These are phyloP conservation scores for Kondoa malvinella DNA, from an alignment of 768 basidiomycete genomes.

Conservation along the genomic window DNA sequence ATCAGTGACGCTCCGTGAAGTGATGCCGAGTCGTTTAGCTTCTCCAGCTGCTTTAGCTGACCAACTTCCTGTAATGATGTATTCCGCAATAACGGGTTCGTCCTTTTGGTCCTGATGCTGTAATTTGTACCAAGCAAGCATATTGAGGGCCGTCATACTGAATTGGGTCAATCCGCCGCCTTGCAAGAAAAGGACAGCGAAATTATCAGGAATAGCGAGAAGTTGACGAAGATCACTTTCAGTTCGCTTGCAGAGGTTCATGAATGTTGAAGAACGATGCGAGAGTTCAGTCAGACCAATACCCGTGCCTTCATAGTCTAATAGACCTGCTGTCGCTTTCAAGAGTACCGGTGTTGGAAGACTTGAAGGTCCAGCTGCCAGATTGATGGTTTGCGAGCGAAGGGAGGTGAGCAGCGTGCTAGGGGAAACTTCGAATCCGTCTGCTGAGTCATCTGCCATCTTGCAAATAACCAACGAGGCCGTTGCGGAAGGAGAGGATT, in stretches of 20 bases:
- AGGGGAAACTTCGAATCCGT: too few species aligned
- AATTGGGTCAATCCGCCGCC: constrained; percentile 88
- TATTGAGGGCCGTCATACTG: constrained; percentile 76
- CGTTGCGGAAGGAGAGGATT: too few species aligned
- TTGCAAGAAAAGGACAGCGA: constrained; percentile 78
- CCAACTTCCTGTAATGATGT: constrained; percentile 85
- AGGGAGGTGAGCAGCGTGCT: constrained; percentile 5
- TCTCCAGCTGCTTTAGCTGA: constrained; percentile 71
- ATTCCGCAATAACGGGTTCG: constrained; percentile 56
- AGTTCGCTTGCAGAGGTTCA: constrained; percentile 46
- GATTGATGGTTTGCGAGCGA: constrained; percentile 45
- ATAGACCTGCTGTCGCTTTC: constrained; percentile 63
- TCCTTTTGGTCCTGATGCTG: constrained; percentile 45
- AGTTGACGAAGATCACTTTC: constrained; percentile 55
- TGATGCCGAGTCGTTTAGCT: constrained; percentile 49
- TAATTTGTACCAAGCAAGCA: constrained; percentile 68
- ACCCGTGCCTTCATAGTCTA: constrained; percentile 78
- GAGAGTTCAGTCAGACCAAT: constrained; percentile 94
- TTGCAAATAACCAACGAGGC: too few species aligned
- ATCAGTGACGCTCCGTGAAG: constrained; percentile 56
- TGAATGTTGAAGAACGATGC: constrained; percentile 82
- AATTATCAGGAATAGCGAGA: constrained; percentile 63
- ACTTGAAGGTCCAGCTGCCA: constrained; percentile 85
- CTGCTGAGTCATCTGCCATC: too few species aligned
- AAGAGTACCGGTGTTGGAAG: constrained; percentile 71